Base-by-base conservation (phyloP, 495 filamentous ascomycete species). In the Hyaloscypha finlandica region DNA sequence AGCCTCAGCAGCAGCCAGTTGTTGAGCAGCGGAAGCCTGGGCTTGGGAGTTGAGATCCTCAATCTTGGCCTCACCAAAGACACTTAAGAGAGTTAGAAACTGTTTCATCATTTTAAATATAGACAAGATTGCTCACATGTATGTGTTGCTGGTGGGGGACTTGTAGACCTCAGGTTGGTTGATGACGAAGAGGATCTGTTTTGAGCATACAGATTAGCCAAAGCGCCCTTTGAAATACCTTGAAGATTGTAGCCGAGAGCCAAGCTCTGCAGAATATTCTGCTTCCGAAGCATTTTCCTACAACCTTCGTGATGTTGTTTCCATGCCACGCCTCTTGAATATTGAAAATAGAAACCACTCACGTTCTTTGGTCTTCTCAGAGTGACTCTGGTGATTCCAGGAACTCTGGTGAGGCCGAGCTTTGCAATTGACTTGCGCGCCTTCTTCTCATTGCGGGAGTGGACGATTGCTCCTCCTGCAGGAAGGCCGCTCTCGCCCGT, bases 381-480 rank as follows among this genome's bases (percentile, higher is more conserved):
- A 58, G 96, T 99, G 72, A 99, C 96, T 78, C 95, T 88, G 72
- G 96, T 99, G 78, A 99, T 99, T 76, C 96, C 96, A 69, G 90
- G 89, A 70, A 99, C 90, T 74, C 94, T 93, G 84, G 93, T 96
- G 77, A 99, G 83, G 74, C 96, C 94, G 75, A 98, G 86, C 89
- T 99, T 99, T 74, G 91, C 91, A 79, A 99, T 97, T 75, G 92
- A 92, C 85, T 98, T 98, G 77, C 96, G 88, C 63, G 96, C 96
- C 87, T 98, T 99, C 90, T 99, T 99, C 90, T 99, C 96, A 83
- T 96, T 96, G 79, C 95, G 92, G 74, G 92, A 96, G 86, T 98
- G 94, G 73, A 98, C 89, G 77, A 97, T 90, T 54, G 88, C 84
- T 70, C 92, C 92, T 75, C 94, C 94, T 62, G 88, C 90, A 75